Conservation (phyloP, 192 early-diverging fungal genomes). For the Backusella australiensis region DNA sequence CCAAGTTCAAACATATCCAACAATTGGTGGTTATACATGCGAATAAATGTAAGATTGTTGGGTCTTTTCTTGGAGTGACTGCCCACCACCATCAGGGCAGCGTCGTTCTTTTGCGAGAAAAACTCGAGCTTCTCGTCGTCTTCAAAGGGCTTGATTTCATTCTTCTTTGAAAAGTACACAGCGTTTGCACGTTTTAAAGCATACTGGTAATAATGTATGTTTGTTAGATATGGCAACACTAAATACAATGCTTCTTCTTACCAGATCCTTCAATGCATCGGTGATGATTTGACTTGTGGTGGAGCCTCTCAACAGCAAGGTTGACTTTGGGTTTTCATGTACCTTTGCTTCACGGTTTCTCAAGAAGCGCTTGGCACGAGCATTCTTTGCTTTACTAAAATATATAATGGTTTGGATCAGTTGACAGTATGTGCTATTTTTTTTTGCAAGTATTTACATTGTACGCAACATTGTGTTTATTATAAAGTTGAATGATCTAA, state of each 20-base stretch:
- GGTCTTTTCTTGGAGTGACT: constrained; percentile 96
- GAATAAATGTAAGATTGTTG: constrained; percentile 85
- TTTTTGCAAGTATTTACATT: constrained; percentile 17
- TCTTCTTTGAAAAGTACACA: constrained; percentile 89
- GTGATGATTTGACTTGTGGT: constrained; percentile 83
- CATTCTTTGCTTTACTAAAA: constrained; percentile 83
- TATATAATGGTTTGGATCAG: background rate
- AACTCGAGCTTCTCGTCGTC: constrained; percentile 89
- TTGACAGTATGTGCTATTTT: background rate
- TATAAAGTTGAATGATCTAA: background rate
- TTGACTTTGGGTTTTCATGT: constrained; percentile 87
- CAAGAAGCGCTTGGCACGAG: constrained; percentile 81
- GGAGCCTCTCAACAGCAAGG: constrained; percentile 86
- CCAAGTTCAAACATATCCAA: constrained; percentile 96
- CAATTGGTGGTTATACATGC: constrained; percentile 92
- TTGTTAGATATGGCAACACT: background rate
- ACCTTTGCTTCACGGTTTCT: constrained; percentile 88
- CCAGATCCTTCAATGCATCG: constrained; percentile 87
- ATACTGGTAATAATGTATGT: constrained; percentile 48
- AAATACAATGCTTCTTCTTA: constrained; percentile 31
- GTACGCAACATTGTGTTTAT: constrained; percentile 29
- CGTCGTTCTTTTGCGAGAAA: constrained; percentile 95
- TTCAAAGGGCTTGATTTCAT: constrained; percentile 96
- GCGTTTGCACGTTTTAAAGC: constrained; percentile 88
- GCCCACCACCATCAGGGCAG: constrained; percentile 86